Conservation (phyloP, 2,329 filamentous ascomycete genomes). For the Xylariaceae sp. region DNA sequence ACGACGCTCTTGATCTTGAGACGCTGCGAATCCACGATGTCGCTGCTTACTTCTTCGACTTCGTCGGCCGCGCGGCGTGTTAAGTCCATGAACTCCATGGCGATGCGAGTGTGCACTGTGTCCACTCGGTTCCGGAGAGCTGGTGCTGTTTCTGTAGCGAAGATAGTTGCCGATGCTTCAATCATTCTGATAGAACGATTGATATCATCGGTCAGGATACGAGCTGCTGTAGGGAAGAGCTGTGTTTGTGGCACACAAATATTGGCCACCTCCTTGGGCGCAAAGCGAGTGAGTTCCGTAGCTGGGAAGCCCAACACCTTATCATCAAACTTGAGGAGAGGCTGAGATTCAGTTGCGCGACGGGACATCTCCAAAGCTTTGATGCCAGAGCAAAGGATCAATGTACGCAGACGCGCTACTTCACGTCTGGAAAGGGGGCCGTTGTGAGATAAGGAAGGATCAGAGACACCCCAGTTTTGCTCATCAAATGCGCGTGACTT, state of each 20-base stretch:
- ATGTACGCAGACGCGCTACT: conserved; percentile 68
- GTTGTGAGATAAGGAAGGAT: conserved; percentile 37
- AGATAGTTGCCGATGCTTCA: conserved; percentile 54
- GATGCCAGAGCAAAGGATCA: conserved; percentile 79
- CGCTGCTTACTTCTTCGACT: conserved; percentile 71
- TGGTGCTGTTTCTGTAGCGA: conserved; percentile 52
- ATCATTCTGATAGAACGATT: conserved; percentile 48
- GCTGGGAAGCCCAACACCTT: conserved; percentile 33
- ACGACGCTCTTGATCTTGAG: conserved; percentile 74
- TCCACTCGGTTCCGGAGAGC: conserved; percentile 47
- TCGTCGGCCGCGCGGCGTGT: conserved; percentile 68
- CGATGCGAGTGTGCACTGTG: conserved; percentile 42
- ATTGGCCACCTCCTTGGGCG: conserved; percentile 29
- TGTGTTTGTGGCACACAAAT: conserved; percentile 39
- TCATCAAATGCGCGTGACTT: conserved; percentile 16
- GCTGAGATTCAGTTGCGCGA: conserved; percentile 50
- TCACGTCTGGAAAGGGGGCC: conserved; percentile 61
- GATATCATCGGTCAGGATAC: conserved; percentile 45
- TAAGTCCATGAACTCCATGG: conserved; percentile 51
- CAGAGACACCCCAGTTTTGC: conserved; percentile 48
- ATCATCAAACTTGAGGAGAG: conserved; percentile 32
- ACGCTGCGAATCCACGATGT: conserved; percentile 70
- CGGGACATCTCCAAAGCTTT: conserved; percentile 77
- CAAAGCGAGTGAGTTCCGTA: conserved; percentile 41
- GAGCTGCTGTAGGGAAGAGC: conserved; percentile 48